Evolutionary conservation across 2,329 filamentous ascomycete genomes (phyloP).

Genomic region (Calonectria pteridis): DNA sequence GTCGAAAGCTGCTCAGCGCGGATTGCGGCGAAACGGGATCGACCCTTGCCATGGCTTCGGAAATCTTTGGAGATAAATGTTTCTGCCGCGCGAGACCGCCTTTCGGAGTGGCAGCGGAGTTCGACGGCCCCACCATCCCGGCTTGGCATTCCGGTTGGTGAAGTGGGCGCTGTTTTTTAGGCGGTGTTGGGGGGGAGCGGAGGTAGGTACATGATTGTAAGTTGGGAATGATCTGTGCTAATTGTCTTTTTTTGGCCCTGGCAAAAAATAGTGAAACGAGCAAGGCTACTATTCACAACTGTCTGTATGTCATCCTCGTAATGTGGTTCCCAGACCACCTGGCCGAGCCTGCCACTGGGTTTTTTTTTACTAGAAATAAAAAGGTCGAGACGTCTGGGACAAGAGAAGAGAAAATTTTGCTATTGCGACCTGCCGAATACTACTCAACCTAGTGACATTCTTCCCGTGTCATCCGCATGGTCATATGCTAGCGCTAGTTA

Average conservation of each 20-base stretch:
- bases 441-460: not conserved
- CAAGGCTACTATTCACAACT: not conserved
- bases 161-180: not conserved
- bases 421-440: not conserved
- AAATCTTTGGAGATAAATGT: conserved; percentile 48
- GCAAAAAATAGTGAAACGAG: not conserved
- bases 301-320: not conserved
- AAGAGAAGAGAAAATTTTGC: not conserved
- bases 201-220: not conserved
- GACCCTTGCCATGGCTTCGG: conserved; percentile 26
- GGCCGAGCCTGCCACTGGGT: not conserved
- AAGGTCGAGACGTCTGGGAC: not conserved
- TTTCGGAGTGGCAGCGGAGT: conserved; percentile 31
- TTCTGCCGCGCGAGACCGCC: conserved; percentile 58
- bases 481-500: not conserved
- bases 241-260: not conserved
- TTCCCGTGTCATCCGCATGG: not conserved
- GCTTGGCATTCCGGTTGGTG: conserved; percentile 22
- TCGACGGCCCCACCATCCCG: conserved; percentile 41
- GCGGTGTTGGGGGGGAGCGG: too few relatives aligned
- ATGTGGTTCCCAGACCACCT: not conserved
- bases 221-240: not conserved
- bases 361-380: not conserved
- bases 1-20: conserved; percentile 28
- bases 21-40: conserved; percentile 30